Base-by-base conservation (phyloP, 805 yeast genomes). In the Danielia oregonensis region DNA sequence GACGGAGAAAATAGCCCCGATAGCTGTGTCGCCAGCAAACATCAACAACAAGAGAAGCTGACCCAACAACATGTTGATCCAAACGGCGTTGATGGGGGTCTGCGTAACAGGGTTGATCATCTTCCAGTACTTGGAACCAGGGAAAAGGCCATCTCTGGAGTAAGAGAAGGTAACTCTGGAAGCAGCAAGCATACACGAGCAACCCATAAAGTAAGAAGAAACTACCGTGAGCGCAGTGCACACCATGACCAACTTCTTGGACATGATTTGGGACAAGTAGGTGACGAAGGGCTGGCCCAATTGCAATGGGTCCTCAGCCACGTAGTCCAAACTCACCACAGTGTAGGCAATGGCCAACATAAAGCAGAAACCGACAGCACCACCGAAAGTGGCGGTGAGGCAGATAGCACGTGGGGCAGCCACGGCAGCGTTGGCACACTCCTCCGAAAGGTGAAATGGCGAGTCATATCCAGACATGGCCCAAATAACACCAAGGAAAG, bases 381-480 rank as follows among this genome's bases (percentile, higher is more conserved):
- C 82, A 40, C 84, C 81, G 30, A 68, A 57, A 9, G 68, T 49
- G 6, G 79, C 66, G 12, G 83, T 78, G 55, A 78, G 55, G 14
- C 78, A 76, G 45, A 80, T 79, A 18, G 85, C 84, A 39, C 70
- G 67, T n/a, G 87, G 86, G 7, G 81, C 78, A 4, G 83, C 84
- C 10, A 64, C 57, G 23, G 74, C 61, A 5, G 86, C 83, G 51
- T 80, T 79, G 32, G 78, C 60, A 45, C 82, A 75, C 49, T 82
- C 88, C 58, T 81, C 89, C n/a, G 84, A 70, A 40, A 82, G 62
- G 49, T 82, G 87, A 63, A 80, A 82, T 0, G 87, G 84, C 15
- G 84, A 76, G 52, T 82, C 87, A 51, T 78, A 82, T 16, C 86
- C 87, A 29, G 82, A 72, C 86, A 82, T 79, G 24, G 82, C 76